Evolutionary conservation across 805 yeast genomes (phyloP).

Genomic region (Ogataea pilisensis): DNA sequence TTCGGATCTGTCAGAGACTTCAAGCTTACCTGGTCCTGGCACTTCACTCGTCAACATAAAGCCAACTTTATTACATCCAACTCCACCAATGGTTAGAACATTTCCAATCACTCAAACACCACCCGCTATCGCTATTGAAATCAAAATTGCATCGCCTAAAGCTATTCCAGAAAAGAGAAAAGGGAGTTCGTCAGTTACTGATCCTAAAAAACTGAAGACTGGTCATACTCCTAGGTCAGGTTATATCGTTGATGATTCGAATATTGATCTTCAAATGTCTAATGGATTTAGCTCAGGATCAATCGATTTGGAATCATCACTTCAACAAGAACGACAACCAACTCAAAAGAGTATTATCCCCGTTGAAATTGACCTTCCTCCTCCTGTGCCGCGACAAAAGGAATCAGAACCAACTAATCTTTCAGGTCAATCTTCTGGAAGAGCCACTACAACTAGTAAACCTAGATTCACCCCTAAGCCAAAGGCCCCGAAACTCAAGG

Average conservation of each 20-base stretch:
- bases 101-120: not conserved
- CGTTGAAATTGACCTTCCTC: not conserved
- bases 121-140: not conserved
- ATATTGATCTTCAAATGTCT: conserved; percentile 1
- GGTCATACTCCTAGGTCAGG: not conserved
- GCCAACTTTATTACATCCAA: too few relatives aligned
- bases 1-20: too few relatives aligned
- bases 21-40: too few relatives aligned
- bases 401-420: not conserved
- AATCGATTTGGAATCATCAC: not conserved
- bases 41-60: too few relatives aligned
- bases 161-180: conserved; percentile 20
- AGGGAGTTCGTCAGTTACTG: too few relatives aligned
- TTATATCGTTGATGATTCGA: not conserved
- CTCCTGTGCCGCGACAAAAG: not conserved
- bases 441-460: not conserved
- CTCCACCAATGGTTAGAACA: too few relatives aligned
- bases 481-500: conserved; percentile 6
- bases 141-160: conserved; percentile 2
- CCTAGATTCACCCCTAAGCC: conserved; percentile 5
- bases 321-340: not conserved
- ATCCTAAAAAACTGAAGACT: conserved; percentile 1
- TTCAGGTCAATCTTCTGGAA: not conserved
- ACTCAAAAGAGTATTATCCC: not conserved
- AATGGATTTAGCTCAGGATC: not conserved